Evolutionary conservation across 225 moss, liverwort and hornwort species (phyloP), one percentile per base, ranked within the genome.

Genomic region (Physcomitrellopsis africana): DNA sequence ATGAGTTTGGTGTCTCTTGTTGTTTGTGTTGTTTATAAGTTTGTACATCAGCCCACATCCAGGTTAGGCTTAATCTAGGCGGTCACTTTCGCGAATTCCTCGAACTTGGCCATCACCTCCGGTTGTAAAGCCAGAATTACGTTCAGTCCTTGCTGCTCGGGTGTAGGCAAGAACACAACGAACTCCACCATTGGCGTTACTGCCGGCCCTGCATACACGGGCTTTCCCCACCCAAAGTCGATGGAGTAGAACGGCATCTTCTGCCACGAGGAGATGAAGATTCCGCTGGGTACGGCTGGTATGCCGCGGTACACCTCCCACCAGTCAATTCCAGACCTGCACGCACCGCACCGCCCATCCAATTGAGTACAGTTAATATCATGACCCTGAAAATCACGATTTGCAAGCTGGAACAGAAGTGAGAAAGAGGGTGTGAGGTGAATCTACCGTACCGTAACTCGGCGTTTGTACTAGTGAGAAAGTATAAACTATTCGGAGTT

Each of bases 161-260:
- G 79, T 2, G 85, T 86, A 14, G 93, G 89, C 60, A 99, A 52
- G 46, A 99, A 56, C 17, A 93, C 83, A 24, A 99, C 95, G 60
- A 99, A 99, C 41, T 99, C 99, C 27, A 90, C 81, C 82, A 95
- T 68, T 46, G 95, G 93, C 6, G 76, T 74, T 18, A 93, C 92
- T 13, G 93, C 86, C 9, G 99, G 99, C 0, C 99, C 95, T 0
- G 95, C 95, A 52, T 85, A 99, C 16, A 93, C 69, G 3, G 99
- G 99, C 72, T 81, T 91, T 29, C 99, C 99, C 99, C 99, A 99
- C 0, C 99, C 99, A 42, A 93, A 95, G 46, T 99, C 95, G 53
- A 95, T 86, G 62, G 89, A 67, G 29, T 89, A 93, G 69, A 99
- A 99, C 3, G 99, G 99, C 95, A 99, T 95, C 60, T 95, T 99